A percentile compares a stretch with the other conserved stretches of the same genome.
These are phyloP conservation scores for Exophiala sp. DNA, from an alignment of 2,329 filamentous ascomycete genomes.

Conservation along the genomic window DNA sequence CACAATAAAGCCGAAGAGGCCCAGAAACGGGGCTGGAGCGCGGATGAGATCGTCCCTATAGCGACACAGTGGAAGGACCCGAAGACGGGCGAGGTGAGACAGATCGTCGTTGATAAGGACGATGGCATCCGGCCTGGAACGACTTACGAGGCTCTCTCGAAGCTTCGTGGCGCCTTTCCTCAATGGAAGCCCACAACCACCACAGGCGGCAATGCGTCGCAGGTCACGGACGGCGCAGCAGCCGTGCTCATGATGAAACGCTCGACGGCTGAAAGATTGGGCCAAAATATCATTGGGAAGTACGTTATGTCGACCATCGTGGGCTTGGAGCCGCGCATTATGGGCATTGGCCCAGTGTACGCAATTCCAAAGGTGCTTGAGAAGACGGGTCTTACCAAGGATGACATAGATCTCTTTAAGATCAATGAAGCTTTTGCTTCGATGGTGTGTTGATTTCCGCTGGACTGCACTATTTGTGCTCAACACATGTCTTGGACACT, in stretches of 20 bases:
- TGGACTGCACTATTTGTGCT: background rate
- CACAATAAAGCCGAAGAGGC: conserved; percentile 81
- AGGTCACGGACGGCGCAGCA: conserved; percentile 82
- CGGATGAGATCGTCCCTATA: conserved; percentile 90
- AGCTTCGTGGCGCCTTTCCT: conserved; percentile 85
- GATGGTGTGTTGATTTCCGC: background rate
- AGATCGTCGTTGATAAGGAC: conserved; percentile 66
- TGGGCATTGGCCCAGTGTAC: conserved; percentile 58
- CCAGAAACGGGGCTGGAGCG: conserved; percentile 84
- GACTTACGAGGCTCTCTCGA: conserved; percentile 72
- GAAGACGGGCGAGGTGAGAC: conserved; percentile 71
- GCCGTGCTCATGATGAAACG: conserved; percentile 91
- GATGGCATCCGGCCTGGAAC: conserved; percentile 90
- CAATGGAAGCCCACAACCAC: conserved; percentile 73
- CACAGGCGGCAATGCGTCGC: conserved; percentile 87
- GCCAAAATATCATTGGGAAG: conserved; percentile 88
- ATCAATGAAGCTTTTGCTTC: conserved; percentile 90
- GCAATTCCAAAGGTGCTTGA: conserved; percentile 74
- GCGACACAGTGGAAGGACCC: conserved; percentile 74
- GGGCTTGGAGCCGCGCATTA: conserved; percentile 85
- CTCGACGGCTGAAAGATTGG: conserved; percentile 76
- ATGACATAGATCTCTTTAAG: conserved; percentile 85
- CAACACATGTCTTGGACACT: background rate
- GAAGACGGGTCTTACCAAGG: conserved; percentile 70
- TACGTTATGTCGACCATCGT: conserved; percentile 87